These are phyloP conservation scores for Fusarium praegraminearum DNA, from an alignment of 2,329 filamentous ascomycete species.

Conservation along the genomic window DNA sequence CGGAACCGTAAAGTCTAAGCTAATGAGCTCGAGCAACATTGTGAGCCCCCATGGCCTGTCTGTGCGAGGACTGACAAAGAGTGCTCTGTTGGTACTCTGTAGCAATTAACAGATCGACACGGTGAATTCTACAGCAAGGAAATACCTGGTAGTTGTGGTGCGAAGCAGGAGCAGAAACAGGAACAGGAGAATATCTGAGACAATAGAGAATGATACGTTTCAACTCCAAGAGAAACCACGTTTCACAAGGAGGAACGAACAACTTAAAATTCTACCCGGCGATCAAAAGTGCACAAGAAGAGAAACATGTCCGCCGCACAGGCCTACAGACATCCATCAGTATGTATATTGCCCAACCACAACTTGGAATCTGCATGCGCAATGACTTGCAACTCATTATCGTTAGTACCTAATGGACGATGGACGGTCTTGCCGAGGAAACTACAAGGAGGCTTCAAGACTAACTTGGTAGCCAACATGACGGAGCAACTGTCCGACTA, in stretches of 20 bases:
- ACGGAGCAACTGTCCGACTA: slow-evolving; percentile 29
- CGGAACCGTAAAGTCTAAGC: neutral
- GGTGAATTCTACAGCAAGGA: neutral
- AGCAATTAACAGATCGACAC: neutral
- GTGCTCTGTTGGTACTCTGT: neutral
- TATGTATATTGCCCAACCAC: slow-evolving; percentile 4
- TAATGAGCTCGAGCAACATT: slow-evolving; percentile 6
- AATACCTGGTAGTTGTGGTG: neutral
- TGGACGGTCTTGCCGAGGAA: slow-evolving; percentile 31
- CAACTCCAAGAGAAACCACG: slow-evolving; percentile 30
- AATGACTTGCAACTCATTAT: neutral
- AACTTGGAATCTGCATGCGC: neutral
- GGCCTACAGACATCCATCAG: neutral
- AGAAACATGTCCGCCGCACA: neutral
- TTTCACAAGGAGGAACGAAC: neutral
- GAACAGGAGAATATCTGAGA: slow-evolving; percentile 17
- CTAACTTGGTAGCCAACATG: slow-evolving; percentile 33
- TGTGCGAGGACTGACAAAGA: slow-evolving; percentile 36
- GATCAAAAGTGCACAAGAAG: neutral
- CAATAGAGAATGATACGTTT: slow-evolving; percentile 31
- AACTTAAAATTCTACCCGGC: neutral
- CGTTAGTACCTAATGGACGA: slow-evolving; percentile 27
- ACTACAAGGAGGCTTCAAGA: slow-evolving; percentile 25
- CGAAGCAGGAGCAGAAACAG: neutral
- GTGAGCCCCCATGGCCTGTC: slow-evolving; percentile 27